Evolutionary conservation across 768 basidiomycete species (phyloP).

Genomic region (Gloeopeniophorella convolvens): DNA sequence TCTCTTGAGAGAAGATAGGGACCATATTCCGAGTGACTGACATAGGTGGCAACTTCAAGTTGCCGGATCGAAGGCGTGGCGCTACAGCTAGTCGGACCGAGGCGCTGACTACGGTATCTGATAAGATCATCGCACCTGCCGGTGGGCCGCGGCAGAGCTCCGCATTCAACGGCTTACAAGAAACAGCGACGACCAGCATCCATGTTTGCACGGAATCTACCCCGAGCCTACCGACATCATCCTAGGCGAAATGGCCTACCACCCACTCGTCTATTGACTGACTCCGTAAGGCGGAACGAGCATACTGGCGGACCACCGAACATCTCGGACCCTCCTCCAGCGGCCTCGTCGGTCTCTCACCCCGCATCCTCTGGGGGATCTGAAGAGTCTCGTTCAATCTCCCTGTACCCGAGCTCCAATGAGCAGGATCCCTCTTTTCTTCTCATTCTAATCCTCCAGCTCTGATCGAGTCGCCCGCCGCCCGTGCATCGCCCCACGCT

Average conservation of each 20-base stretch:
- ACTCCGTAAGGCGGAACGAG: background rate
- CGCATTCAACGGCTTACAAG: too few relatives aligned
- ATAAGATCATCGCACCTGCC: too few relatives aligned
- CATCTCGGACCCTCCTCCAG: background rate
- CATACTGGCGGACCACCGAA: background rate
- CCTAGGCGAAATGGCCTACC: constrained; percentile 3
- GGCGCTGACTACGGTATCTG: too few relatives aligned
- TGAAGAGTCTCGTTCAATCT: constrained; percentile 10
- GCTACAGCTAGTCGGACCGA: too few relatives aligned
- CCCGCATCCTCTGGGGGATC: background rate
- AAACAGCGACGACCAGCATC: too few relatives aligned
- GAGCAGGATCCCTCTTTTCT: background rate
- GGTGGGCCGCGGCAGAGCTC: too few relatives aligned
- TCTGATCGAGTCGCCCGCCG: background rate
- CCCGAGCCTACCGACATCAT: too few relatives aligned
- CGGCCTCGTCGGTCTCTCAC: background rate
- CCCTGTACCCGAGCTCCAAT: background rate
- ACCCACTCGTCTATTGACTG: background rate
- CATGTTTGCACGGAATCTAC: too few relatives aligned
- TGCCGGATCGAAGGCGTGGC: too few relatives aligned
- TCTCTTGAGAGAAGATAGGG: too few relatives aligned
- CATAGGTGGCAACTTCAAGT: too few relatives aligned
- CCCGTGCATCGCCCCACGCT: constrained; percentile 9
- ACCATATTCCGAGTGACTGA: too few relatives aligned
- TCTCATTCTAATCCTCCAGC: constrained; percentile 9